phyloP scores from a whole-genome alignment of 2,329 filamentous ascomycete genomes.

The Pezicula neosporulosa region DNA sequence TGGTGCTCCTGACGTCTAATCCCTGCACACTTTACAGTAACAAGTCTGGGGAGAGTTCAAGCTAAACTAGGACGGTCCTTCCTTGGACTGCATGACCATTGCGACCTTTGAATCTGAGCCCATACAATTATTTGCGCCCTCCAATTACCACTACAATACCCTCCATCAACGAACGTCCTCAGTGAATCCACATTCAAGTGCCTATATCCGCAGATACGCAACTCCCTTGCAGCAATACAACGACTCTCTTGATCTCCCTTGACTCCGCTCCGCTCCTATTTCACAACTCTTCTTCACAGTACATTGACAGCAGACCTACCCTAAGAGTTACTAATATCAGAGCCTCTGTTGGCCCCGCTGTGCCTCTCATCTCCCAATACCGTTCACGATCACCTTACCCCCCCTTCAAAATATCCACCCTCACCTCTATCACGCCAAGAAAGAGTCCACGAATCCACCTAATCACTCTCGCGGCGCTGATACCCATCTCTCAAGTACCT shows the following conservation, averaged over 20 bases:
- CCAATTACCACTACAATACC: too few species aligned
- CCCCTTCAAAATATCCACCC: neutral
- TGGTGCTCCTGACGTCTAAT: too few species aligned
- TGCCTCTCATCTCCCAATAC: too few species aligned
- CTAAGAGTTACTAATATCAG: too few species aligned
- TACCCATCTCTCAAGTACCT: neutral
- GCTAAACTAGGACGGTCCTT: too few species aligned
- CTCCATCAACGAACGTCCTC: too few species aligned
- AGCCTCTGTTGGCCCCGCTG: too few species aligned
- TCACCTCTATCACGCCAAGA: neutral
- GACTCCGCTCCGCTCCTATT: neutral
- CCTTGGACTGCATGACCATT: too few species aligned
- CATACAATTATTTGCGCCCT: too few species aligned
- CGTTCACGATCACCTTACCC: neutral
- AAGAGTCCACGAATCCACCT: neutral
- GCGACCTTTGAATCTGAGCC: too few species aligned
- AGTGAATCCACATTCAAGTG: neutral
- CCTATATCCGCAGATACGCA: neutral
- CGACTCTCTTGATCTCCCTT: neutral
- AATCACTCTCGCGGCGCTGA: neutral
- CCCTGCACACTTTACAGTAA: too few species aligned
- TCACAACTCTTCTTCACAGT: neutral
- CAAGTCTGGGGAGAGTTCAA: too few species aligned
- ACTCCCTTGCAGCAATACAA: neutral
- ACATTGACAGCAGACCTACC: neutral